Evolutionary conservation across 345 rosid genomes (phyloP), one percentile per base, ranked within the genome.

Genomic region (Litchi chinensis): DNA sequence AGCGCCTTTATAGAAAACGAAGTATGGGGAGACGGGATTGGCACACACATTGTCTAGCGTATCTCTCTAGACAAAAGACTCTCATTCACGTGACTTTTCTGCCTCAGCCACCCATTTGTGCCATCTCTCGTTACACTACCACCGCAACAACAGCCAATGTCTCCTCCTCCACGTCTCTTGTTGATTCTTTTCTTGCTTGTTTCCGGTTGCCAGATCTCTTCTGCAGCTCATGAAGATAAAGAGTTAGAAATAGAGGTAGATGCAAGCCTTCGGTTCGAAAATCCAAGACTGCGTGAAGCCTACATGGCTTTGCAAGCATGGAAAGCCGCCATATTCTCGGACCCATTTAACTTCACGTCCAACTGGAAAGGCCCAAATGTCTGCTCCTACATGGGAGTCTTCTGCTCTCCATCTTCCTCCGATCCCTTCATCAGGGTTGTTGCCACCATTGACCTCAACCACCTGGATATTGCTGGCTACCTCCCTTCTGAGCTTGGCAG

Each of bases 241-340:
- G 88, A 70, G 43, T 32, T 32, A 32, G 37, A 32, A 0, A 32
- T 32, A 32, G 37, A 32, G 37, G 84, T 82, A 19, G 88, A 89
- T 81, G 84, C 86, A 12, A 76, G 50, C 18, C 86, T 90, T 52
- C 50, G 43, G 57, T 90, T 54, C 40, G 93, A 90, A 78, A 90
- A 90, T 75, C 88, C 89, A 3, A 87, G 79, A 43, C 84, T 92
- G 10, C 86, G 92, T 28, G 56, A 81, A 65, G 93, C 97, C 56
- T 90, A 92, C 88, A 89, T 89, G 83, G 97, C 92, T 74, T 76
- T 90, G 12, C 94, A 90, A 77, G 83, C 94, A 44, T 90, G 92
- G 93, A 92, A 92, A 77, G 71, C 50, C 18, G 85, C 93, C 15
- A 90, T 92, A 15, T 87, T 78, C 63, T 92, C 94, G 1, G 97